phyloP scores from a whole-genome alignment of 495 filamentous ascomycete genomes.

The Neohortaea acidophila region DNA sequence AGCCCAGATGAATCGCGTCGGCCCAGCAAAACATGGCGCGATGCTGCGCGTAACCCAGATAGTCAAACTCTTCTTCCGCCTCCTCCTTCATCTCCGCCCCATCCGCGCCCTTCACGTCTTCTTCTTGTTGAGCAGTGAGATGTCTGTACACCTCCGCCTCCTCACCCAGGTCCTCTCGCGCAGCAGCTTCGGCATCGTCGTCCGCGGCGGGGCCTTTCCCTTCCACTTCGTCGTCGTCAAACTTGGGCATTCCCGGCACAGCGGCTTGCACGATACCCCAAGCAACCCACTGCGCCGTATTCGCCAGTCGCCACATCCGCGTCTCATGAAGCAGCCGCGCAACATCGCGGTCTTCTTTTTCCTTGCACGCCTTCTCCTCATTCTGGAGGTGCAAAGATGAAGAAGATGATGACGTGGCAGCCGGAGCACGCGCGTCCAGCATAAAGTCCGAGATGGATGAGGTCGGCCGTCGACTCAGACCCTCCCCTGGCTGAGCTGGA shows the following conservation, averaged over 20 bases:
- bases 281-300: constrained; percentile 79
- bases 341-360: constrained; percentile 42
- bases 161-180: constrained; percentile 8
- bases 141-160: constrained; percentile 6
- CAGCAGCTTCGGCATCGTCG: constrained; percentile 3
- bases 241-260: constrained; percentile 38
- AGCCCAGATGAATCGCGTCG: constrained; percentile 58
- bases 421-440: constrained; percentile 51
- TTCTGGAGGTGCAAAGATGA: constrained; percentile 32
- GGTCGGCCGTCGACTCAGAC: constrained; percentile 14
- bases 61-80: constrained; percentile 68
- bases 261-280: constrained; percentile 97
- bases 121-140: constrained; percentile 5
- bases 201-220: constrained; percentile 1
- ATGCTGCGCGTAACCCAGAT: constrained; percentile 79
- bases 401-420: constrained; percentile 41
- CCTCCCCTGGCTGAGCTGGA: not conserved
- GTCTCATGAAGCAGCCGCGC: constrained; percentile 59
- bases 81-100: constrained; percentile 28
- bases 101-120: constrained; percentile 4
- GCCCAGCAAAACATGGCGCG: constrained; percentile 87
- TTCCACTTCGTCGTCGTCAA: not conserved
- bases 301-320: constrained; percentile 68
- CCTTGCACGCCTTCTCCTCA: constrained; percentile 36
- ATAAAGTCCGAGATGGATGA: constrained; percentile 44